Conservation (phyloP, 129 eudicot species). For the Saussurea involucrata region DNA sequence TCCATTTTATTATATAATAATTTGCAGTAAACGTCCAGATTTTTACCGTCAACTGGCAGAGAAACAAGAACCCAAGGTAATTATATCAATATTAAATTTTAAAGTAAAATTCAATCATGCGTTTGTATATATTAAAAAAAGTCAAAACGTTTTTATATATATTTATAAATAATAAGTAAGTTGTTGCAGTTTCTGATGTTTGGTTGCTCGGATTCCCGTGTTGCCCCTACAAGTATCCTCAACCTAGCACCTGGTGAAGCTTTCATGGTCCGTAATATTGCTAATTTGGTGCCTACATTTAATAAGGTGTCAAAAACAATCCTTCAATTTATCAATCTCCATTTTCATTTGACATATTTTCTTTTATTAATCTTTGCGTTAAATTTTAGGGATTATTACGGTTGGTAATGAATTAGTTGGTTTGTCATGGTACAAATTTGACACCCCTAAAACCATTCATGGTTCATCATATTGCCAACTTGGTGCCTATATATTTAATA, state of each 20-base stretch:
- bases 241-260: slow-evolving; percentile 33
- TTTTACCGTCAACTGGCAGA: slow-evolving; percentile 11
- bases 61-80: slow-evolving; percentile 31
- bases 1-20: neutral
- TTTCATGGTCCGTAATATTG: slow-evolving; percentile 21
- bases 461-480: slow-evolving; percentile 17
- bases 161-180: neutral
- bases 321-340: neutral
- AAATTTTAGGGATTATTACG: neutral
- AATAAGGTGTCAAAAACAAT: slow-evolving; percentile 12
- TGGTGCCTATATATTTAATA: slow-evolving; percentile 21
- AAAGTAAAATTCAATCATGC: no score
- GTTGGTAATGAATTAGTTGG: no score
- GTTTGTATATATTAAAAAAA: no score
- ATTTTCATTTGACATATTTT: neutral
- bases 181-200: slow-evolving; percentile 27
- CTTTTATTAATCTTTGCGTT: neutral
- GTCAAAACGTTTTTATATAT: neutral
- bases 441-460: no score
- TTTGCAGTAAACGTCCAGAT: slow-evolving; percentile 10
- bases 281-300: slow-evolving; percentile 23
- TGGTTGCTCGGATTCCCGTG: slow-evolving; percentile 37
- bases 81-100: neutral
- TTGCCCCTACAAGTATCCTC: slow-evolving; percentile 24
- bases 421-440: no score